Conservation (phyloP, 768 basidiomycete genomes). For the Hortiboletus flavorubellus region DNA sequence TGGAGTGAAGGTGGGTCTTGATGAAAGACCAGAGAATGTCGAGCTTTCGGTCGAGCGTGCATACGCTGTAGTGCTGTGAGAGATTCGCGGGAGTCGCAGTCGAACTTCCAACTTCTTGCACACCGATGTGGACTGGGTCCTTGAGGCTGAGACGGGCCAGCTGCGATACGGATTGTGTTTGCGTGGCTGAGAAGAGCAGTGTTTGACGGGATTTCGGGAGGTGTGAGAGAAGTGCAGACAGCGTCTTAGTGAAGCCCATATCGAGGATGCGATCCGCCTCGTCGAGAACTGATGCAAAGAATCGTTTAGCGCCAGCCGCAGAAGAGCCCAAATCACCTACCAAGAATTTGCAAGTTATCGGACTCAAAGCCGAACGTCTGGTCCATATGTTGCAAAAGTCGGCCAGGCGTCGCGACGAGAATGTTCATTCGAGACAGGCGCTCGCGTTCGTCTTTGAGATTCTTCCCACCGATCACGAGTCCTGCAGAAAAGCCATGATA, state of each 20-base stretch:
- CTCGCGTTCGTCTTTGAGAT: slow-evolving; percentile 87
- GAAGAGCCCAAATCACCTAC: slow-evolving; percentile 41
- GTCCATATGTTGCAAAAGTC: slow-evolving; percentile 96
- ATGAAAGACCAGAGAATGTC: slow-evolving; percentile 93
- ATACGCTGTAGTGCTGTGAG: slow-evolving; percentile 86
- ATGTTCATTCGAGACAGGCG: slow-evolving; percentile 94
- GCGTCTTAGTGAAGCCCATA: slow-evolving; percentile 89
- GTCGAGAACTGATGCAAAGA: slow-evolving; percentile 66
- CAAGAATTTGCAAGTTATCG: slow-evolving; percentile 86
- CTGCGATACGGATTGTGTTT: slow-evolving; percentile 85
- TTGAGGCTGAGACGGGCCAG: slow-evolving; percentile 87
- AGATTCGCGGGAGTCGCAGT: slow-evolving; percentile 69
- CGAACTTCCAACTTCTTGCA: slow-evolving; percentile 44
- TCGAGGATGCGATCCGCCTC: slow-evolving; percentile 97
- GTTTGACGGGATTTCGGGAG: slow-evolving; percentile 92
- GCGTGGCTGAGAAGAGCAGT: slow-evolving; percentile 94
- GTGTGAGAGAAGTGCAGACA: slow-evolving; percentile 88
- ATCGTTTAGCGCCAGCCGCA: background rate
- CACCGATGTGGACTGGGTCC: slow-evolving; percentile 71
- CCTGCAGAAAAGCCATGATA: slow-evolving; percentile 93
- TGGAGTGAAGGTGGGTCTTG: slow-evolving; percentile 87
- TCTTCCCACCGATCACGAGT: slow-evolving; percentile 95
- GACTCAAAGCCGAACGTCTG: slow-evolving; percentile 94
- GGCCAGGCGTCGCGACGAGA: slow-evolving; percentile 94
- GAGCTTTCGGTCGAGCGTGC: slow-evolving; percentile 82